Evolutionary conservation across 768 basidiomycete genomes (phyloP).

Genomic region (Termitomyces sp.): DNA sequence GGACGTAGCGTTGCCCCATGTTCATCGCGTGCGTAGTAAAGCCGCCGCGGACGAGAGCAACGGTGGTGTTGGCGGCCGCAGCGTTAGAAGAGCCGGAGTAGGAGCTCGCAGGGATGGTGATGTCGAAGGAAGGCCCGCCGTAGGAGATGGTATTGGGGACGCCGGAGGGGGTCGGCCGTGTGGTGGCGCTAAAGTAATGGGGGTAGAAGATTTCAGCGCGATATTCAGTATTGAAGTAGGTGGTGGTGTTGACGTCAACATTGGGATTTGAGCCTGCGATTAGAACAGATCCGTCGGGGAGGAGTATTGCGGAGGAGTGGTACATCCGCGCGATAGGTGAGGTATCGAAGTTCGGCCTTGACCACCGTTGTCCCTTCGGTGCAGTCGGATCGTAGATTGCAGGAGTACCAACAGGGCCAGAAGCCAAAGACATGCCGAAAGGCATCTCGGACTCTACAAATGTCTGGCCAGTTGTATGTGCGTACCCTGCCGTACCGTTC

Average conservation of each 20-base stretch:
- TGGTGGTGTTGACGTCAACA: constrained; percentile 65
- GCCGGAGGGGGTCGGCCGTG: constrained; percentile 64
- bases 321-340: constrained; percentile 78
- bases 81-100: constrained; percentile 64
- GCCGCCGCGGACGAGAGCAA: constrained; percentile 78
- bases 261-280: constrained; percentile 95
- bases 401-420: constrained; percentile 75
- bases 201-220: constrained; percentile 89
- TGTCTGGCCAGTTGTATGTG: constrained; percentile 48
- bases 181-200: constrained; percentile 66
- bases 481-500: constrained; percentile 89
- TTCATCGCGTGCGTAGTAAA: constrained; percentile 86
- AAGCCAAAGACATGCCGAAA: constrained; percentile 65
- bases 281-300: constrained; percentile 81
- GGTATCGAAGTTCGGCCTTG: constrained; percentile 52
- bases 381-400: constrained; percentile 78
- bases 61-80: constrained; percentile 67
- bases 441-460: constrained; percentile 49
- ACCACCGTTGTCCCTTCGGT: constrained; percentile 69
- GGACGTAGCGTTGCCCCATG: constrained; percentile 77
- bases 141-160: constrained; percentile 75
- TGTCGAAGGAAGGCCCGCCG: constrained; percentile 76
- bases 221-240: constrained; percentile 71
- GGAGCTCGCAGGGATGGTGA: constrained; percentile 59
- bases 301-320: constrained; percentile 86